A percentile compares a stretch with the other conserved stretches of the same genome.
phyloP scores from a whole-genome alignment of 164 flowering plant genomes.

The Pachysandra terminalis region DNA sequence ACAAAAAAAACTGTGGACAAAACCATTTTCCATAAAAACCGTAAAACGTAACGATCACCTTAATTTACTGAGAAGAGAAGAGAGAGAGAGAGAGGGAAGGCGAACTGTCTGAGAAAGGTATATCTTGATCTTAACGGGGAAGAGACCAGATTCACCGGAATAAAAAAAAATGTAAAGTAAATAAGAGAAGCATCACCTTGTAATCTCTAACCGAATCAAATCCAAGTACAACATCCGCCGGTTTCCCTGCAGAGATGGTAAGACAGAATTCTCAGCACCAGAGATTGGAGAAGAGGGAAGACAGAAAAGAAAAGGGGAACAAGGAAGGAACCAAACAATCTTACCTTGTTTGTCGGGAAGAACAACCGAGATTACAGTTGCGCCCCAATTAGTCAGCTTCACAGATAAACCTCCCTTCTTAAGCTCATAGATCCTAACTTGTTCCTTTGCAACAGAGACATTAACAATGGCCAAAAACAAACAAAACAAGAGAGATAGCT shows the following conservation, averaged over 20 bases:
- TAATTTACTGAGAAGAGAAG: no score
- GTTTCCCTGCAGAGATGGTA: conserved; percentile 44
- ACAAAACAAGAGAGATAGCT: conserved; percentile 9
- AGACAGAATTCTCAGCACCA: background rate
- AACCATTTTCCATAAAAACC: no score
- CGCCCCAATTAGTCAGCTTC: conserved; percentile 80
- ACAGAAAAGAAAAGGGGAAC: background rate
- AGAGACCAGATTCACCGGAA: background rate
- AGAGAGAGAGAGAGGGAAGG: no score
- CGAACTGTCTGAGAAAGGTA: background rate
- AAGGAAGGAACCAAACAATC: background rate
- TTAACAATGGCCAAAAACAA: conserved; percentile 4
- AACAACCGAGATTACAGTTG: conserved; percentile 53
- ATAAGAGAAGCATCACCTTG: conserved; percentile 35
- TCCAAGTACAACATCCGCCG: conserved; percentile 79
- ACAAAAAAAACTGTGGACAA: no score
- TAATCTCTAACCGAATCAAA: conserved; percentile 48
- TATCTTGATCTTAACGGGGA: background rate
- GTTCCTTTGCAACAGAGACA: conserved; percentile 6
- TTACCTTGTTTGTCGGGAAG: conserved; percentile 74
- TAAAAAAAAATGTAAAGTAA: background rate
- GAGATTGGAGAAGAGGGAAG: background rate
- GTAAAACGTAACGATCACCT: no score
- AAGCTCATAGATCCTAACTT: conserved; percentile 44
- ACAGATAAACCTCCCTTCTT: conserved; percentile 52